Evolutionary conservation across 495 filamentous ascomycete genomes (phyloP).

Genomic region (Melanomma pulvis-pyrius): DNA sequence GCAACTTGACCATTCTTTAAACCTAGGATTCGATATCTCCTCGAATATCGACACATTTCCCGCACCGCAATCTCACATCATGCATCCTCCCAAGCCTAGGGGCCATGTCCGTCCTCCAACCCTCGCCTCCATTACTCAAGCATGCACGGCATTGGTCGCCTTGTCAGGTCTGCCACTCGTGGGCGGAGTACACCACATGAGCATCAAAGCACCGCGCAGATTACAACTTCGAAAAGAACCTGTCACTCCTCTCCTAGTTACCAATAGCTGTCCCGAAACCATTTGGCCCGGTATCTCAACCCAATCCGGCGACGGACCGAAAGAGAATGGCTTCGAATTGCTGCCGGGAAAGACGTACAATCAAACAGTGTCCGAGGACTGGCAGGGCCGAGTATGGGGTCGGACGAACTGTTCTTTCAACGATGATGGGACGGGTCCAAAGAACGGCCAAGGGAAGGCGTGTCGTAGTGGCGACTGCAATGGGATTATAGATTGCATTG

Average conservation of each 20-base stretch:
- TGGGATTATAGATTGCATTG: slow-evolving; percentile 64
- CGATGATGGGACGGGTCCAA: slow-evolving; percentile 56
- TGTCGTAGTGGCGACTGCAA: slow-evolving; percentile 76
- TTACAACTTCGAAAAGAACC: slow-evolving; percentile 31
- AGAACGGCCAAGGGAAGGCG: slow-evolving; percentile 55
- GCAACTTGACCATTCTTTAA: not conserved
- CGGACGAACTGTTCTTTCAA: slow-evolving; percentile 80
- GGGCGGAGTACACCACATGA: slow-evolving; percentile 36
- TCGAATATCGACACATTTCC: not conserved
- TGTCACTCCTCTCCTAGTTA: slow-evolving; percentile 49
- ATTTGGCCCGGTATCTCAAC: slow-evolving; percentile 74
- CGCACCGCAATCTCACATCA: not conserved
- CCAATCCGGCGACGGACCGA: slow-evolving; percentile 65
- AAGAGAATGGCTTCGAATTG: slow-evolving; percentile 65
- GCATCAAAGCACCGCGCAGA: slow-evolving; percentile 22
- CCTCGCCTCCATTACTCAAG: not conserved
- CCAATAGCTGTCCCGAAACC: slow-evolving; percentile 66
- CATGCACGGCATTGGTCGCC: slow-evolving; percentile 12
- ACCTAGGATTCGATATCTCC: not conserved
- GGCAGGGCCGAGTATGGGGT: slow-evolving; percentile 81
- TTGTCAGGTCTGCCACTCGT: slow-evolving; percentile 23
- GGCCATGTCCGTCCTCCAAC: not conserved
- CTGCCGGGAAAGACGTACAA: slow-evolving; percentile 51
- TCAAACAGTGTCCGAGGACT: slow-evolving; percentile 65
- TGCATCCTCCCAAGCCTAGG: not conserved